Percentiles rank a stretch among this genome's conserved stretches.
These are phyloP conservation scores for Microdochium paspali DNA, from an alignment of 2,329 filamentous ascomycete species.

Conservation along the genomic window DNA sequence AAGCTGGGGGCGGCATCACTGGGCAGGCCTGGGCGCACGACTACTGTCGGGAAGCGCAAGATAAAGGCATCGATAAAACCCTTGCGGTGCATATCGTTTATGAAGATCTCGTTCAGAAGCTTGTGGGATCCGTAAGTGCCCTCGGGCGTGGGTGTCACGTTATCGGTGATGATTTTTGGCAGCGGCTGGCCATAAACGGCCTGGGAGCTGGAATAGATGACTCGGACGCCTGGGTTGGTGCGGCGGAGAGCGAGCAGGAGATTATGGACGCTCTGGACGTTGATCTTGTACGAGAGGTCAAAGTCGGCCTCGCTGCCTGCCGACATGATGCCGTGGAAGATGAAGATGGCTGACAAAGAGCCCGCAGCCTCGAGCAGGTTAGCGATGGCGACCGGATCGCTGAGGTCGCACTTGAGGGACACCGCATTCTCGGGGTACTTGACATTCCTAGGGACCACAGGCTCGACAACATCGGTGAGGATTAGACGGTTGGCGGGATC, in stretches of 20 bases:
- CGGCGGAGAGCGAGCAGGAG: constrained; percentile 39
- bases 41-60: constrained; percentile 52
- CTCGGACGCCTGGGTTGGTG: constrained; percentile 40
- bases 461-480: constrained; percentile 45
- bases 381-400: constrained; percentile 18
- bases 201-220: constrained; percentile 53
- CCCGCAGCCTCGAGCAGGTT: constrained; percentile 30
- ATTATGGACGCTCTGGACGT: constrained; percentile 48
- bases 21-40: constrained; percentile 49
- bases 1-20: constrained; percentile 55
- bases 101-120: constrained; percentile 48
- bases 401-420: constrained; percentile 39
- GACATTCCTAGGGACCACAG: constrained; percentile 36
- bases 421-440: constrained; percentile 38
- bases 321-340: constrained; percentile 62
- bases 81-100: constrained; percentile 54
- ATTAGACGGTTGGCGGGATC: constrained; percentile 26
- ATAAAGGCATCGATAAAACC: constrained; percentile 48
- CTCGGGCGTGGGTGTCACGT: constrained; percentile 46
- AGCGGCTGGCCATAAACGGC: constrained; percentile 54
- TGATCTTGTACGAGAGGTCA: constrained; percentile 48
- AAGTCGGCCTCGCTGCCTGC: constrained; percentile 52
- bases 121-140: constrained; percentile 56
- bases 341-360: constrained; percentile 44
- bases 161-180: constrained; percentile 39